Evolutionary conservation across 352 stramenopile genomes (phyloP), one percentile per base, ranked within the genome.

Genomic region (Pythium oligandrum): DNA sequence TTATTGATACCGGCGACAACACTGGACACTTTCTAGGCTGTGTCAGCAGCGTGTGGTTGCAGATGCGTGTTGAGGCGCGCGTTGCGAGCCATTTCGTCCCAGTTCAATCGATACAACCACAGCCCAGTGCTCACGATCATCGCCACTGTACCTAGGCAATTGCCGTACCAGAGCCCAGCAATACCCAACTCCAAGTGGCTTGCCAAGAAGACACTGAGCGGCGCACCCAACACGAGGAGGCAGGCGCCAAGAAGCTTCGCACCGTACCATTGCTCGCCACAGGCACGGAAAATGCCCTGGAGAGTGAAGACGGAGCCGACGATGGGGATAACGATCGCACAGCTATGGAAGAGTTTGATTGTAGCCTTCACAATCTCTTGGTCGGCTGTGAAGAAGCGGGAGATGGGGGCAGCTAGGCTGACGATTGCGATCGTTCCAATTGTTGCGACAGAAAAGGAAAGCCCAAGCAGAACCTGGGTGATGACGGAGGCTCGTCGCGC

Each of bases 141-240:
- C 31, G 57, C 36, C 30, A 38, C 11, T 42, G 68, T 42, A 30
- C 62, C 52, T 10, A 66, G 59, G 59, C 86, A 72, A 45, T 88
- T 73, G 3, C 80, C 80, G 47, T 74, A 68, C 80, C 80, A 91
- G 4, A 91, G 65, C 0, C 80, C 80, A 0, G 79, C 50, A 53
- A 89, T 71, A 6, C 78, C 78, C 10, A 67, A 44, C 32, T 83
- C 40, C 8, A 74, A 67, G 32, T 73, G 44, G 45, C 84, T 66
- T 2, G 71, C 75, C 40, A 89, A 71, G 36, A 61, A 46, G 26
- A 84, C 35, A 1, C 78, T 70, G 6, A 79, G 49, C 3, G 71
- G 75, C n/a, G 86, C 59, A 11, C 71, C 78, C 9, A 89, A 44
- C 31, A 76, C 44, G 43, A 89, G 72, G 45, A 83, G 61, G 49